A percentile compares a stretch with the other conserved stretches of the same genome.
Conservation (phyloP, 1,284 basidiomycete genomes). For the Omphalotus olearius region DNA sequence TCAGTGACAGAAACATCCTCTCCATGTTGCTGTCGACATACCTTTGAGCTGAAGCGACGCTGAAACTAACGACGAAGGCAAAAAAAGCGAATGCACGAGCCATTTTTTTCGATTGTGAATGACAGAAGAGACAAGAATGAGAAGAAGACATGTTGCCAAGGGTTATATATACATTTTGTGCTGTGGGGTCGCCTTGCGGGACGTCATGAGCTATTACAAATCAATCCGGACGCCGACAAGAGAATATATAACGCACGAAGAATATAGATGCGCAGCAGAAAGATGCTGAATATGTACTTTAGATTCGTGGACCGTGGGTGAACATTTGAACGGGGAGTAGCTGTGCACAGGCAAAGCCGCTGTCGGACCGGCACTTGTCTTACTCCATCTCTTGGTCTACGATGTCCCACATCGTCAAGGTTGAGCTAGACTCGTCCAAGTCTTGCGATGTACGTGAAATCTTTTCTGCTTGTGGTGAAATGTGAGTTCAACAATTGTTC, state of each 20-base stretch:
- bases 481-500: slow-evolving; percentile 24
- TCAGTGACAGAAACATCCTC: slow-evolving; percentile 1
- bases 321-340: too few species aligned
- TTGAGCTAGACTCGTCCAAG: slow-evolving; percentile 22
- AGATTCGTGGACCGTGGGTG: too few species aligned
- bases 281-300: too few species aligned
- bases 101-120: slow-evolving; percentile 5
- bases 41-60: slow-evolving; percentile 13
- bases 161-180: too few species aligned
- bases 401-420: slow-evolving; percentile 22
- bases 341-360: too few species aligned
- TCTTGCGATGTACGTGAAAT: neutral
- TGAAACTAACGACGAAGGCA: slow-evolving; percentile 3
- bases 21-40: neutral
- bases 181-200: too few species aligned
- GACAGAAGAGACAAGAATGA: slow-evolving; percentile 26
- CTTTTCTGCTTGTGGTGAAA: slow-evolving; percentile 27
- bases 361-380: neutral
- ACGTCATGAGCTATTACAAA: too few species aligned
- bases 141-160: slow-evolving; percentile 24
- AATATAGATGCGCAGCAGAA: too few species aligned
- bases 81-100: slow-evolving; percentile 5
- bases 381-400: slow-evolving; percentile 10
- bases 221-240: too few species aligned
- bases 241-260: too few species aligned